Base-by-base conservation (phyloP, 1,284 basidiomycete species). In the Fistulinella cinereoalba region DNA sequence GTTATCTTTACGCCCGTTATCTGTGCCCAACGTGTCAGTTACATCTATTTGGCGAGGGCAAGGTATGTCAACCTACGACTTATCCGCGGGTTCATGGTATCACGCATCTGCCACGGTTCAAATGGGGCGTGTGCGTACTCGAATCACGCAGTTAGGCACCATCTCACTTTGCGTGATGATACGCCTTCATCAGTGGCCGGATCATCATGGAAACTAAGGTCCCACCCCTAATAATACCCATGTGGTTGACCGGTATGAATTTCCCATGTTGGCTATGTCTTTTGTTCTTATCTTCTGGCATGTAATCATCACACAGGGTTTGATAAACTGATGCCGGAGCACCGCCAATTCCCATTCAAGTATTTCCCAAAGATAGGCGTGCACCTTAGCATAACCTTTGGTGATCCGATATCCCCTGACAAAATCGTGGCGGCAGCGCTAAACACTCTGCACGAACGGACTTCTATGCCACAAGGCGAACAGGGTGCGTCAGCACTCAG, bases 41-140 rank as follows among this genome's bases (percentile, higher is more conserved):
- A 11, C 96, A 99, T 62, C 76, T 99, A 34, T 99, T 95, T 57
- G 84, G 92, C 0, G 97, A 99, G 68, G 95, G 96, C 19, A 90
- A 88, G 56, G 83, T 98, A 37, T 89, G 92, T 61, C 94, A 93
- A 62, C 76, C 83, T 22, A 62, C 74, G 19, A 69, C 75, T 9
- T 83, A 87, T 60, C 71, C 61, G 24, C 65, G 58, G 37, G 67
- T 70, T 32, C 58, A 65, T 36, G 66, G 63, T 2, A 57, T 69
- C 15, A 69, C 75, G 9, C 70, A 74, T 34, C 65, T 98, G 50
- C 75, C 85, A 6, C 75, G 91, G 37, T 98, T 99, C 71, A 97
- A 97, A 73, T 99, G 96, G 97, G 97, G 96, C 47, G 75, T 97
- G 84, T 92, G 65, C 66, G 89, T 87, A 22, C 49, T 43, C 49